A percentile compares a stretch with the other conserved stretches of the same genome.
Conservation (phyloP, 495 filamentous ascomycete species). For the Xylaria grammica region DNA sequence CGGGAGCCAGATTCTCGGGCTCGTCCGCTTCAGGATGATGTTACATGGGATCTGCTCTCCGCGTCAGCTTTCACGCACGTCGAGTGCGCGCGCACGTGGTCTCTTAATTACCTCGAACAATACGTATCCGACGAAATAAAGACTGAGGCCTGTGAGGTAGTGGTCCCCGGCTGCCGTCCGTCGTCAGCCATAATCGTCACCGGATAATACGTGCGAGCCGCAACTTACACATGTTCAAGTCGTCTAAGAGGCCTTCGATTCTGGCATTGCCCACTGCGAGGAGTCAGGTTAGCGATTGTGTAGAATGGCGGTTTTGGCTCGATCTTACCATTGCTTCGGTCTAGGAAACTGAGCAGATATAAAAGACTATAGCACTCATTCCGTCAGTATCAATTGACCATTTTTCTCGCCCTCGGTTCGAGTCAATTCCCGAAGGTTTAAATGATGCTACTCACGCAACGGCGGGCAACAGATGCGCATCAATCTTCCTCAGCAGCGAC, state of each 20-base stretch:
- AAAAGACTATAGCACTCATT: conserved; percentile 45
- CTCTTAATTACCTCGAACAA: conserved; percentile 55
- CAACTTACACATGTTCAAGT: conserved; percentile 62
- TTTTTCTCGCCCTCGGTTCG: not conserved
- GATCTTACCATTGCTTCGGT: conserved; percentile 71
- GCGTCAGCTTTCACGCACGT: not conserved
- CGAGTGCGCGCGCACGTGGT: too few relatives aligned
- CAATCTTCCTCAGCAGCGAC: conserved; percentile 67
- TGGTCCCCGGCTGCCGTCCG: conserved; percentile 61
- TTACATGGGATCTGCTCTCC: conserved; percentile 67
- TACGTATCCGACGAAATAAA: conserved; percentile 81
- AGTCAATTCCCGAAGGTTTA: not conserved
- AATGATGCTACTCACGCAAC: conserved; percentile 47
- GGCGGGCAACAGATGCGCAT: conserved; percentile 66
- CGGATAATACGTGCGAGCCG: not conserved
- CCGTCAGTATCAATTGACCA: conserved; percentile 3
- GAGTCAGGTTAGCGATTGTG: not conserved
- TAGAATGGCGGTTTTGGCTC: not conserved
- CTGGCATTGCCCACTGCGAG: conserved; percentile 51
- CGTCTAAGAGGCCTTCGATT: conserved; percentile 66
- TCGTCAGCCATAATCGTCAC: not conserved
- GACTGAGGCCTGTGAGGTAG: conserved; percentile 71
- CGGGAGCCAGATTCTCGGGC: conserved; percentile 63
- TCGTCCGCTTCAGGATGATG: conserved; percentile 73
- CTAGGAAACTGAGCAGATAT: conserved; percentile 75